Conservation (phyloP, 331 rosid genomes). For the Malus hybrid region DNA sequence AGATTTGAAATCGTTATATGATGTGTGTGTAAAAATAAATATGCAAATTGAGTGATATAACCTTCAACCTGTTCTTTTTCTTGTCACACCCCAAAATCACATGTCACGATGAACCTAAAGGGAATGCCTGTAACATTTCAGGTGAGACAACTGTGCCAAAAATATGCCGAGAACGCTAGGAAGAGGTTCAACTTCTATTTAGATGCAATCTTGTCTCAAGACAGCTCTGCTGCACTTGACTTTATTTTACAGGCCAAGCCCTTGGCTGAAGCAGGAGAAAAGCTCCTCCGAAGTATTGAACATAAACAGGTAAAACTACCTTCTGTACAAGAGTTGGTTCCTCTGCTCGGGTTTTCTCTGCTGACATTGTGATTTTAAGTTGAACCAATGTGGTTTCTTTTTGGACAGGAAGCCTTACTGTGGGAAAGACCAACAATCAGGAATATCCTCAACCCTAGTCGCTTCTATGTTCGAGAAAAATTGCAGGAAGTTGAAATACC, state of each 20-base stretch:
- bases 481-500: slow-evolving; percentile 34
- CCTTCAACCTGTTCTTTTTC: too few species aligned
- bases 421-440: slow-evolving; percentile 53
- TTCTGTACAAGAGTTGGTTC: not conserved
- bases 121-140: slow-evolving; percentile 14
- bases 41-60: too few species aligned
- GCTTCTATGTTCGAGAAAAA: slow-evolving; percentile 15
- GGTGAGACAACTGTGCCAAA: slow-evolving; percentile 37
- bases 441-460: slow-evolving; percentile 3
- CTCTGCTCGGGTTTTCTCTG: not conserved
- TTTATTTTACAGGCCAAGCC: slow-evolving; percentile 30
- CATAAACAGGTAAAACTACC: slow-evolving; percentile 31
- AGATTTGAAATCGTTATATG: not conserved
- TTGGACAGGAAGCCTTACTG: slow-evolving; percentile 37
- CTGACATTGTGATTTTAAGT: not conserved
- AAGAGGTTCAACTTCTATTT: slow-evolving; percentile 37
- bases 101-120: not conserved
- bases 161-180: slow-evolving; percentile 25
- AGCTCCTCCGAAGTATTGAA: slow-evolving; percentile 27
- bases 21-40: too few species aligned
- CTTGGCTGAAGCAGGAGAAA: slow-evolving; percentile 26
- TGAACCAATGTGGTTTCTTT: not conserved
- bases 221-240: slow-evolving; percentile 23
- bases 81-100: not conserved
- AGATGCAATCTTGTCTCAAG: slow-evolving; percentile 32